A percentile compares a stretch with the other conserved stretches of the same genome.
Evolutionary conservation across 2,329 filamentous ascomycete genomes (phyloP).

Genomic region (Scedosporium apiospermum): DNA sequence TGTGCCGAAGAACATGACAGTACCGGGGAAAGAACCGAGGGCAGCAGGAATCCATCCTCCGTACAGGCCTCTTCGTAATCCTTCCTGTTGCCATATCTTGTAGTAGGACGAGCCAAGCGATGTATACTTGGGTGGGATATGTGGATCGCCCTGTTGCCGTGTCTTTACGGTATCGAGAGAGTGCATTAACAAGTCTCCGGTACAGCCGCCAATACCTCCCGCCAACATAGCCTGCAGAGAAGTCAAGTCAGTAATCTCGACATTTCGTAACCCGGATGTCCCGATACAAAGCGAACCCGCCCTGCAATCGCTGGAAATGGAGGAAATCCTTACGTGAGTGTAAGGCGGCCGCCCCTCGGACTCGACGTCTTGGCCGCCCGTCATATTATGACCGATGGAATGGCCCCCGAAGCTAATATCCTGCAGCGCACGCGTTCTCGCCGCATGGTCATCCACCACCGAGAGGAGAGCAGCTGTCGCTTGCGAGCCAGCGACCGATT

Average conservation of each 20-base stretch:
- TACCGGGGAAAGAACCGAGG: slow-evolving; percentile 85
- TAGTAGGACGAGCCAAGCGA: slow-evolving; percentile 84
- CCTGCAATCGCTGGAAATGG: background rate
- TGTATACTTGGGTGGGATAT: slow-evolving; percentile 85
- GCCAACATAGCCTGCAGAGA: slow-evolving; percentile 75
- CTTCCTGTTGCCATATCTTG: slow-evolving; percentile 89
- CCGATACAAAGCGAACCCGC: background rate
- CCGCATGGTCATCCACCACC: slow-evolving; percentile 25
- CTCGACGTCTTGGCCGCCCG: slow-evolving; percentile 24
- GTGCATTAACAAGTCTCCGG: slow-evolving; percentile 97
- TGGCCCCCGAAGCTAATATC: slow-evolving; percentile 16
- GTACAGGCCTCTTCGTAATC: slow-evolving; percentile 76
- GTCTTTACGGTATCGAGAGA: slow-evolving; percentile 98
- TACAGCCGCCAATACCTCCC: slow-evolving; percentile 84
- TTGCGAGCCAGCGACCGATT: slow-evolving; percentile 15
- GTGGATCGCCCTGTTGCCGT: slow-evolving; percentile 89
- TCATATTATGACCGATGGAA: slow-evolving; percentile 21
- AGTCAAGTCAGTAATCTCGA: background rate
- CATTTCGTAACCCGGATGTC: background rate
- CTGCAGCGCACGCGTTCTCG: slow-evolving; percentile 17
- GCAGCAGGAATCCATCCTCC: slow-evolving; percentile 89
- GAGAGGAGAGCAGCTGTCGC: slow-evolving; percentile 19
- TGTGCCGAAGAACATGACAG: slow-evolving; percentile 87
- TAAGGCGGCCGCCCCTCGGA: slow-evolving; percentile 34
- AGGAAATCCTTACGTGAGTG: slow-evolving; percentile 25